A percentile compares a stretch with the other conserved stretches of the same genome.
Evolutionary conservation across 495 filamentous ascomycete genomes (phyloP).

Genomic region (Penicillium fimorum): DNA sequence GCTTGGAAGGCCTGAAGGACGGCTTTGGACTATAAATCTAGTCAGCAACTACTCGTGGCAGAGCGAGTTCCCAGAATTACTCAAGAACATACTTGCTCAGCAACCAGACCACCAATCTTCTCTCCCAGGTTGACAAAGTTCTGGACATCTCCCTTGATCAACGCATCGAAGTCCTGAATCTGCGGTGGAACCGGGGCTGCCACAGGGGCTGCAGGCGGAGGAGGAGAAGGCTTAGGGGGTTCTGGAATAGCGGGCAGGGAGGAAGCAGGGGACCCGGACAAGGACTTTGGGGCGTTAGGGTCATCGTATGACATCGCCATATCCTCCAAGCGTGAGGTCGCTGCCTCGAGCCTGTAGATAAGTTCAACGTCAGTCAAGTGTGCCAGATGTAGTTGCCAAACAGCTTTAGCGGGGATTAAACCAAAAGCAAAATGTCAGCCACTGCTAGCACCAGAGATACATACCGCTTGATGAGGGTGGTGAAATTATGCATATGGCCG

Average conservation of each 20-base stretch:
- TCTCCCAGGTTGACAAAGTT: slow-evolving; percentile 76
- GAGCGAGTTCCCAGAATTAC: background rate
- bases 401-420: slow-evolving; percentile 3
- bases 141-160: slow-evolving; percentile 72
- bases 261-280: slow-evolving; percentile 39
- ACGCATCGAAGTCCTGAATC: slow-evolving; percentile 80
- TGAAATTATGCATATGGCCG: slow-evolving; percentile 90
- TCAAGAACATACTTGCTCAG: slow-evolving; percentile 63
- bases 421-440: background rate
- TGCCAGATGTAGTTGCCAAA: background rate
- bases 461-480: slow-evolving; percentile 97
- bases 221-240: slow-evolving; percentile 43
- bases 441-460: slow-evolving; percentile 21
- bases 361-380: slow-evolving; percentile 27
- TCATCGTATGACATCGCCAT: slow-evolving; percentile 72
- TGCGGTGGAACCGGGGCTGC: slow-evolving; percentile 66
- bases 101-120: slow-evolving; percentile 72
- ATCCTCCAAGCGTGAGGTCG: slow-evolving; percentile 93
- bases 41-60: slow-evolving; percentile 12
- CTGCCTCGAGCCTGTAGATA: slow-evolving; percentile 82
- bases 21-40: slow-evolving; percentile 49
- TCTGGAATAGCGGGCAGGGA: slow-evolving; percentile 31
- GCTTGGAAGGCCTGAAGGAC: slow-evolving; percentile 70
- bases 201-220: slow-evolving; percentile 45
- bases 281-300: slow-evolving; percentile 51